Conservation (phyloP, 2,329 filamentous ascomycete species). For the Penicillium polonicum region DNA sequence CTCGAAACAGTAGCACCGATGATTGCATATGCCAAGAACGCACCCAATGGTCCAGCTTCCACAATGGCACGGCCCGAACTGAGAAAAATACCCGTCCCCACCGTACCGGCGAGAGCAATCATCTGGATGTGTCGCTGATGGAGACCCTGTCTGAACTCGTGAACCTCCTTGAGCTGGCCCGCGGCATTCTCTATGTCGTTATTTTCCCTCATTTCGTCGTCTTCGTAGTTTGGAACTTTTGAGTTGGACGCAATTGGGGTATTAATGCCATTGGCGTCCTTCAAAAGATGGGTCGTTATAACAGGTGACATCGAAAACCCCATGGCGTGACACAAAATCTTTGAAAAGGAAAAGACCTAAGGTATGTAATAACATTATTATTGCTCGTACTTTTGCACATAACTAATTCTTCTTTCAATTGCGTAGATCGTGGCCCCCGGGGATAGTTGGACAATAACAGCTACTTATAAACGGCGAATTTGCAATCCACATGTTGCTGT, state of each 20-base stretch:
- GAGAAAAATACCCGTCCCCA: constrained; percentile 41
- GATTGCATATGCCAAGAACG: constrained; percentile 39
- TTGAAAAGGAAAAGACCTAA: not conserved
- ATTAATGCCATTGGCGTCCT: constrained; percentile 6
- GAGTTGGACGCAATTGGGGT: constrained; percentile 5
- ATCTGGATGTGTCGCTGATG: constrained; percentile 38
- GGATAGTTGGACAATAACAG: not conserved
- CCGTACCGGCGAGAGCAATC: constrained; percentile 41
- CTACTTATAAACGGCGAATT: not conserved
- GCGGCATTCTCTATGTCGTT: constrained; percentile 21
- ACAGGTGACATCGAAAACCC: not conserved
- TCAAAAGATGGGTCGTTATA: not conserved
- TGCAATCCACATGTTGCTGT: not conserved
- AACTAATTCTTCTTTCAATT: not conserved
- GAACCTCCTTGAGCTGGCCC: constrained; percentile 24
- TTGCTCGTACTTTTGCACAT: constrained; percentile 4
- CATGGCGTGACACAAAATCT: not conserved
- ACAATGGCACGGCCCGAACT: constrained; percentile 37
- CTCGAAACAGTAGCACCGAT: constrained; percentile 37
- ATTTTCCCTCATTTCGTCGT: constrained; percentile 10
- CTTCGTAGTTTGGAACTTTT: constrained; percentile 7
- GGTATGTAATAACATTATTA: not conserved
- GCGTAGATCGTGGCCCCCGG: not conserved
- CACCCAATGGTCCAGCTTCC: constrained; percentile 33
- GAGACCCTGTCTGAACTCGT: constrained; percentile 27